A percentile compares a stretch with the other conserved stretches of the same genome.
Conservation (phyloP, 306 rosid genomes). For the Arachis hypogaea region DNA sequence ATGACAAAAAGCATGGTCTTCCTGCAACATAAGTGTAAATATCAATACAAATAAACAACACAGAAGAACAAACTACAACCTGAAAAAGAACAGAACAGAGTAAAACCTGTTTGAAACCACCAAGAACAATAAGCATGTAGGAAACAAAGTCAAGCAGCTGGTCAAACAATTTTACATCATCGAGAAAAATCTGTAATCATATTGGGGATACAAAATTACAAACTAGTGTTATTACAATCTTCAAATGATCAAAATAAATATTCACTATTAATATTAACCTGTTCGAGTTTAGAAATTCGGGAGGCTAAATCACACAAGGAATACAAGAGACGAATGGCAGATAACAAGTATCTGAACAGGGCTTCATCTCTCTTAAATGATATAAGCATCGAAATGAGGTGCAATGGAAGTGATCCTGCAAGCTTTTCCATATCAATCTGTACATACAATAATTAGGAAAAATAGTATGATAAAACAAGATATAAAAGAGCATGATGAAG, state of each 20-base stretch:
- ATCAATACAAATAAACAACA: constrained; percentile 38
- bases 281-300: constrained; percentile 80
- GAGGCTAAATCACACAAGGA: constrained; percentile 89
- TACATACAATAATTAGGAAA: constrained; percentile 41
- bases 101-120: constrained; percentile 76
- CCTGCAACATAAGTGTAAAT: constrained; percentile 64
- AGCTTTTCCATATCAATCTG: constrained; percentile 94
- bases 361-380: constrained; percentile 66
- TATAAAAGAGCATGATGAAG: constrained; percentile 30
- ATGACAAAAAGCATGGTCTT: constrained; percentile 49
- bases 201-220: constrained; percentile 43
- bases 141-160: constrained; percentile 86
- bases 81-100: constrained; percentile 39
- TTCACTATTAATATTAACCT: constrained; percentile 54
- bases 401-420: constrained; percentile 76
- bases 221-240: constrained; percentile 36
- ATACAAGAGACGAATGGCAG: constrained; percentile 85
- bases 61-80: constrained; percentile 37
- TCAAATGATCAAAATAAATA: constrained; percentile 29
- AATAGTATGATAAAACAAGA: constrained; percentile 30
- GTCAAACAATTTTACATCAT: constrained; percentile 76
- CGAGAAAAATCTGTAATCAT: constrained; percentile 76
- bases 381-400: constrained; percentile 68
- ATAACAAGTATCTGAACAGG: constrained; percentile 60
- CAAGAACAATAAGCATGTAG: constrained; percentile 71